Conservation (phyloP, 768 basidiomycete genomes). For the Podaxis carcinomalis region DNA sequence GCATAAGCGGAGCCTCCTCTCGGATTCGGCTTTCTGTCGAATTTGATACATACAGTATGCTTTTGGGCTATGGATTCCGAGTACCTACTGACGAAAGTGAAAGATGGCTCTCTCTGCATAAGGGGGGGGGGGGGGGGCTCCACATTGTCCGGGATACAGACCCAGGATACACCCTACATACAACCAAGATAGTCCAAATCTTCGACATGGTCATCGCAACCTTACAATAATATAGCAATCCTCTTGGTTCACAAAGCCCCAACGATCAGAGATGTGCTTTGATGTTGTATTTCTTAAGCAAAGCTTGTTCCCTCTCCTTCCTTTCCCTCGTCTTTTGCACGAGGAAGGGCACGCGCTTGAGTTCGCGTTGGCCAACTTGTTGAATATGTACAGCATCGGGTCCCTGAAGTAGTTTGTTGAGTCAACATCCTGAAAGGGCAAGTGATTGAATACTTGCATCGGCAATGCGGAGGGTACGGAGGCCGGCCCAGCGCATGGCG, state of each 20-base stretch:
- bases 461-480: conserved; percentile 86
- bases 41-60: too few species aligned
- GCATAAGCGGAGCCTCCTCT: neutral
- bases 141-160: too few species aligned
- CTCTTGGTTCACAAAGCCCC: too few species aligned
- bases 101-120: too few species aligned
- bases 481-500: conserved; percentile 68
- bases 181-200: neutral
- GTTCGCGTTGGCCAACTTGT: conserved; percentile 88
- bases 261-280: conserved; percentile 49
- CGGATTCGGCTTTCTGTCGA: too few species aligned
- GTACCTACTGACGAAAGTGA: too few species aligned
- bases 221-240: too few species aligned
- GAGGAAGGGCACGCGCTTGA: conserved; percentile 69
- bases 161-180: too few species aligned
- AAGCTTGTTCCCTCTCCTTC: conserved; percentile 55
- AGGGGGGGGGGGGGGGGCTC: too few species aligned
- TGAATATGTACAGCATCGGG: conserved; percentile 92
- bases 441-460: conserved; percentile 49
- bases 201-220: too few species aligned
- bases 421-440: conserved; percentile 8
- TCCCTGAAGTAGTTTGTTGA: conserved; percentile 39
- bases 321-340: conserved; percentile 48
- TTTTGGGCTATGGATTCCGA: too few species aligned
- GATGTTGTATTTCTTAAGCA: conserved; percentile 57